Conservation (phyloP, 169 alveolate genomes). For the Eimeria necatrix region DNA sequence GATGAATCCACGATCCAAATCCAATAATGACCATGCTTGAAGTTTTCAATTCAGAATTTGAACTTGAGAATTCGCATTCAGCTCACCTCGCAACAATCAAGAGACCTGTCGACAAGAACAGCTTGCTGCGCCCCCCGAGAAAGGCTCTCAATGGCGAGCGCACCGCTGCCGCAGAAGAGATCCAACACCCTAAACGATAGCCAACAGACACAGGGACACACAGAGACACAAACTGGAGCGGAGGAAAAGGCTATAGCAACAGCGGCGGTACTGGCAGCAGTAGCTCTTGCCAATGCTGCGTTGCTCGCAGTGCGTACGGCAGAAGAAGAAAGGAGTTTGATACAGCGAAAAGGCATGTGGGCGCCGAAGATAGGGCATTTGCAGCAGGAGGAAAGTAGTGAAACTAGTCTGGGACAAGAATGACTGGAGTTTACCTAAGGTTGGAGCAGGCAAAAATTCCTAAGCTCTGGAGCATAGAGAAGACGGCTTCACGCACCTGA, state of each 20-base stretch:
- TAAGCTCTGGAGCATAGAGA: constrained; percentile 43
- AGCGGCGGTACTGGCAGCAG: neutral
- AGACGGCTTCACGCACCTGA: constrained; percentile 71
- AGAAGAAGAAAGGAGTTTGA: too few relatives aligned
- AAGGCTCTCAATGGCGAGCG: constrained; percentile 65
- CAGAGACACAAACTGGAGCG: neutral
- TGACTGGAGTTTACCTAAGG: neutral
- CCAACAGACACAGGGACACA: neutral
- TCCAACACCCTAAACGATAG: constrained; percentile 50
- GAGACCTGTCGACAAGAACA: constrained; percentile 48
- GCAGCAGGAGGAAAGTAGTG: too few relatives aligned
- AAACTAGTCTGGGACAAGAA: too few relatives aligned
- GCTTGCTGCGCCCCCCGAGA: constrained; percentile 74
- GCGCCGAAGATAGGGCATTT: too few relatives aligned
- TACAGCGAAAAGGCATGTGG: too few relatives aligned
- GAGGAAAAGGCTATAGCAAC: neutral
- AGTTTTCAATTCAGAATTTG: constrained; percentile 2
- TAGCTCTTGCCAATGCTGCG: neutral
- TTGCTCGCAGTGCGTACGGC: too few relatives aligned
- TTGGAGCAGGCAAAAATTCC: constrained; percentile 38
- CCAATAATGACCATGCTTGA: neutral
- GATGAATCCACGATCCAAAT: neutral
- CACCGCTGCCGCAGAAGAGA: constrained; percentile 76
- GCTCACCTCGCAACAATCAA: constrained; percentile 75
- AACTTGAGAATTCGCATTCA: neutral